Evolutionary conservation across 768 basidiomycete species (phyloP).

Genomic region (Leucosporidium yakuticum): DNA sequence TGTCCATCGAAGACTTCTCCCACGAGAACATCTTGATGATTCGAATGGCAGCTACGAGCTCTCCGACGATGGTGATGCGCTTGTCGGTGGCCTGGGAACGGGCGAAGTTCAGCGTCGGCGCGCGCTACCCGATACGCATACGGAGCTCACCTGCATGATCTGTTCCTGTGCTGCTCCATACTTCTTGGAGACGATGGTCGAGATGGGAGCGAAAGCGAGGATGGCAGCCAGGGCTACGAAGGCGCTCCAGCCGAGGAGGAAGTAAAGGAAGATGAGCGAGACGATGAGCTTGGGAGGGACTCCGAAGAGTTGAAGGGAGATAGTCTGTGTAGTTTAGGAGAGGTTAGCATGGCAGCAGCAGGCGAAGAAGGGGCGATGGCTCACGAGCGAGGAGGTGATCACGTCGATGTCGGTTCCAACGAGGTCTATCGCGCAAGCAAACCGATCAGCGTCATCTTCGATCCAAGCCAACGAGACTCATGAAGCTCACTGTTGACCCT

Average conservation of each 20-base stretch:
- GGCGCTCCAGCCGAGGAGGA: constrained; percentile 34
- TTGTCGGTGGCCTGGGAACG: constrained; percentile 52
- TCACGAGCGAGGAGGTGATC: constrained; percentile 22
- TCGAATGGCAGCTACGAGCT: constrained; percentile 50
- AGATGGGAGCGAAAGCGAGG: constrained; percentile 35
- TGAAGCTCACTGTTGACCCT: constrained; percentile 26
- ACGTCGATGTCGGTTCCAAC: constrained; percentile 33
- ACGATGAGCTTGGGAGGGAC: constrained; percentile 26
- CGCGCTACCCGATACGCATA: too few species aligned
- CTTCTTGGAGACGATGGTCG: constrained; percentile 26
- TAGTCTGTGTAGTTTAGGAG: background rate
- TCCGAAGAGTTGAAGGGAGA: constrained; percentile 21
- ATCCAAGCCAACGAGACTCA: background rate
- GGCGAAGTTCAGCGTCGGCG: too few species aligned
- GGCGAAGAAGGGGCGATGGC: background rate
- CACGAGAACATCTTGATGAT: constrained; percentile 40
- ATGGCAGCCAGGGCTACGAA: constrained; percentile 36
- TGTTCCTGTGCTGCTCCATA: constrained; percentile 44
- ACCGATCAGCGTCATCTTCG: too few species aligned
- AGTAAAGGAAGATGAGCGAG: constrained; percentile 25
- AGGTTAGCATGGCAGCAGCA: too few species aligned
- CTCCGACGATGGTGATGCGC: constrained; percentile 71
- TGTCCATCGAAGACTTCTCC: constrained; percentile 31
- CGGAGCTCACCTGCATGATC: constrained; percentile 64
- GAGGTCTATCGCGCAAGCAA: constrained; percentile 11